Evolutionary conservation across 176 grass and related monocot genomes (phyloP), one percentile per base, ranked within the genome.

Genomic region (Melocanna baccifera): DNA sequence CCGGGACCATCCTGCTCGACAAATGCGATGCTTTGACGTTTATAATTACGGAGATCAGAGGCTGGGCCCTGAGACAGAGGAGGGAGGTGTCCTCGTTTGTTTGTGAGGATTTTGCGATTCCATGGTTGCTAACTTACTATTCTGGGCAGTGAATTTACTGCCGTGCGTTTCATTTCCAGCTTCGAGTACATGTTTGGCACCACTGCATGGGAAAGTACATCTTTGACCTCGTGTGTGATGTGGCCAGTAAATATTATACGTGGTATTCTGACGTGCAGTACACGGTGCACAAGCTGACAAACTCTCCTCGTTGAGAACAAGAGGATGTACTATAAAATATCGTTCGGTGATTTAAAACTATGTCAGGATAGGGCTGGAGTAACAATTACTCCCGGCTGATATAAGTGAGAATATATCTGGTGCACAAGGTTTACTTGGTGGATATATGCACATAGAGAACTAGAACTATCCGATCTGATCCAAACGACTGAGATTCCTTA

Each of bases 261-360:
- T 61, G 30, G 43, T 52, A 64, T 29, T 66, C 30, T 66, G 43
- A 28, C 71, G 71, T 67, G 10, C 34, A 15, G 64, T 2, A 53
- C 63, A 53, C 83, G 22, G 55, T 62, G 82, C 82, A 62, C 76
- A 42, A 63, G 69, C 22, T 85, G 75, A 85, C 82, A 76, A 16
- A 32, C 4, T 67, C 64, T 36, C 64, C 23, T 45, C 51, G 50
- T 77, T 30, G 20, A 65, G 42, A 77, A 6, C 40, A 18, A 37
- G 39, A 30, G 1, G 34, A 47, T 1, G 9, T 55, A 55, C 12
- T 75, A 70, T 18, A 55, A 69, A 80, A 66, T 62, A 79, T 4
- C 22, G 67, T 30, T 72, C 18, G 76, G 18, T 52, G 61, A 53
- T 52, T 40, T 52, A 48, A 48, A 14, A 12, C 29, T 34, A 62